phyloP scores from a whole-genome alignment of 1,284 basidiomycete genomes.

The Moniliophthora roreri region DNA sequence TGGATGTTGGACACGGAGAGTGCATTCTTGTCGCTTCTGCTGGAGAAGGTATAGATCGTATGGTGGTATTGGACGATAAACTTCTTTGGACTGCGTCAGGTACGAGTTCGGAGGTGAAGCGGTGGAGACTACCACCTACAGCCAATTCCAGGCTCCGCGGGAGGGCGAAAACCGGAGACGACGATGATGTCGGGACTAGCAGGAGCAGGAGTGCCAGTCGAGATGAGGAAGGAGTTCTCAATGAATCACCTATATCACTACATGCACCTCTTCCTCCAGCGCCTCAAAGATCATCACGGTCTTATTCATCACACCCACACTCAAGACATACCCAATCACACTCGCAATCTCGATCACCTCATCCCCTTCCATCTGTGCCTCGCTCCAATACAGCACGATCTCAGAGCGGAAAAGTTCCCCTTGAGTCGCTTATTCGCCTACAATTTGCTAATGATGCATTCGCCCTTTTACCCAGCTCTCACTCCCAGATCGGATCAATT shows the following conservation, averaged over 20 bases:
- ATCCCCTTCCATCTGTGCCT: not conserved
- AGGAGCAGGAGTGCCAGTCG: conserved; percentile 18
- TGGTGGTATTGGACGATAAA: conserved; percentile 83
- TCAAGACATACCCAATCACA: not conserved
- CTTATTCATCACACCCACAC: not conserved
- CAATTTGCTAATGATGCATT: not conserved
- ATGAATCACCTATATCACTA: not conserved
- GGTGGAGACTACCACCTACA: conserved; percentile 73
- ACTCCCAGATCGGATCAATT: not conserved
- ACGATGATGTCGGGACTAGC: not conserved
- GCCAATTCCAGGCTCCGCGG: conserved; percentile 32
- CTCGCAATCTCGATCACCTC: not conserved
- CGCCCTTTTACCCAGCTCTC: not conserved
- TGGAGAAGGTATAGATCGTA: conserved; percentile 79
- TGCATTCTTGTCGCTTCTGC: conserved; percentile 62
- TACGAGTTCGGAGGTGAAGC: conserved; percentile 67
- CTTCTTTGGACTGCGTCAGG: conserved; percentile 92
- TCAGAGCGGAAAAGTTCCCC: not conserved
- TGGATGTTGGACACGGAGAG: conserved; percentile 85
- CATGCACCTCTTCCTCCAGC: not conserved
- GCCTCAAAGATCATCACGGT: no score
- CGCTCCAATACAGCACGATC: not conserved
- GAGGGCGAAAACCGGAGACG: not conserved
- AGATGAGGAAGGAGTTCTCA: conserved; percentile 15
- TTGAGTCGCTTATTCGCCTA: no score